A percentile compares a stretch with the other conserved stretches of the same genome.
These are phyloP conservation scores for Begonia loranthoides DNA, from an alignment of 306 rosid genomes.

Conservation along the genomic window DNA sequence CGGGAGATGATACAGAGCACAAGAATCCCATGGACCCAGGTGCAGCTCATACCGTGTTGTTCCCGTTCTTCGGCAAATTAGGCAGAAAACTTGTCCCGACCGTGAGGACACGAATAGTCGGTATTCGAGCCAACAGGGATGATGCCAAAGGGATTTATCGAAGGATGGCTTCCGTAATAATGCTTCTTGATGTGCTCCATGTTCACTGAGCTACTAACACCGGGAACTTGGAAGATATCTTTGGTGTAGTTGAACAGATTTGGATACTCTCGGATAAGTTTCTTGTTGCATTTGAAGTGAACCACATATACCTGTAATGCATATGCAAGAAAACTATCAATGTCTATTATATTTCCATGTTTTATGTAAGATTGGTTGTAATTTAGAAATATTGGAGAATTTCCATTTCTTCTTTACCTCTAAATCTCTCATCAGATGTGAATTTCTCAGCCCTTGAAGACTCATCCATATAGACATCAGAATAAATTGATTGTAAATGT, in stretches of 20 bases:
- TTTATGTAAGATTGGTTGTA: no score
- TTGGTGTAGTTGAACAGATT: conserved; percentile 76
- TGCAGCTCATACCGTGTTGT: neutral
- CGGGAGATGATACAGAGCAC: no score
- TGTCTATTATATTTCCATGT: no score
- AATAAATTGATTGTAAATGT: no score
- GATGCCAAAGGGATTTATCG: conserved; percentile 72
- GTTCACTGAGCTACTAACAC: conserved; percentile 58
- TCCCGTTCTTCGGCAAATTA: conserved; percentile 11
- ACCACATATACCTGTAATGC: conserved; percentile 63
- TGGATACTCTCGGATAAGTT: conserved; percentile 54
- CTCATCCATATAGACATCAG: no score
- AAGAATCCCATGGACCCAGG: no score
- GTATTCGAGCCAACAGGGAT: conserved; percentile 60
- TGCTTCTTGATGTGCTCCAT: conserved; percentile 70
- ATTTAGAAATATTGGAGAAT: no score
- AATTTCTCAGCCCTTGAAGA: no score
- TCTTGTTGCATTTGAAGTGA: conserved; percentile 97
- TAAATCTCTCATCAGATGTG: no score
- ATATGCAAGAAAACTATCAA: no score
- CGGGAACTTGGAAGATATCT: conserved; percentile 74
- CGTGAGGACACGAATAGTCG: conserved; percentile 59
- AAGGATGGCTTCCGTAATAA: conserved; percentile 81
- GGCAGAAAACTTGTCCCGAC: conserved; percentile 50
- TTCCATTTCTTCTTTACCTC: no score